These are phyloP conservation scores for Russula lepida DNA, from an alignment of 768 basidiomycete species.

Conservation along the genomic window DNA sequence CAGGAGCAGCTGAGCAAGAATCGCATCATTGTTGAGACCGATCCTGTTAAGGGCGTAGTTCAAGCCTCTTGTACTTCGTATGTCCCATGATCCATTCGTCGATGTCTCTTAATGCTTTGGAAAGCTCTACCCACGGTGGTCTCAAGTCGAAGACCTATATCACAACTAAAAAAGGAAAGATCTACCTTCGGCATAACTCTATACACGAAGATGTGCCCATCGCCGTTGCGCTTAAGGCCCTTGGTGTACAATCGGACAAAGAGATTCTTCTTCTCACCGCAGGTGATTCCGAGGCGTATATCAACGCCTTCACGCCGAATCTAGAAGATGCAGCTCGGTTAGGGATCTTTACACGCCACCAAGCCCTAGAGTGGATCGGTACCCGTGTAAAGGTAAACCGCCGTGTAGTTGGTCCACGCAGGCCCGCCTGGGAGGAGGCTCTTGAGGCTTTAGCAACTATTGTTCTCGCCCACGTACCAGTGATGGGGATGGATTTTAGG, in stretches of 20 bases:
- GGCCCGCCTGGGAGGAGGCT: constrained; percentile 91
- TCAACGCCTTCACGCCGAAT: constrained; percentile 77
- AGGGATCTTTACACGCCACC: constrained; percentile 85
- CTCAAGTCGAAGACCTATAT: constrained; percentile 98
- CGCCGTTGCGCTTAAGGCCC: constrained; percentile 90
- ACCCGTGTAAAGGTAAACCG: constrained; percentile 84
- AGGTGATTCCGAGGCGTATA: constrained; percentile 85
- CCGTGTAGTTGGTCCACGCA: constrained; percentile 67
- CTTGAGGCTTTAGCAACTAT: constrained; percentile 95
- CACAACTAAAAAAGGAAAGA: constrained; percentile 86
- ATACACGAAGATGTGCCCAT: constrained; percentile 97
- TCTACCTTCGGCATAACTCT: constrained; percentile 96
- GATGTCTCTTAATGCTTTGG: constrained; percentile 2
- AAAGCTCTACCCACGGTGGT: constrained; percentile 71
- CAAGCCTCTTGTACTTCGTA: constrained; percentile 96
- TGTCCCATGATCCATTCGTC: constrained; percentile 28
- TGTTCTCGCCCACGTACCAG: constrained; percentile 92
- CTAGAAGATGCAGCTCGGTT: constrained; percentile 90
- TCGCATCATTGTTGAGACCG: constrained; percentile 96
- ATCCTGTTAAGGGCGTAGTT: constrained; percentile 79
- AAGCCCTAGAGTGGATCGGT: constrained; percentile 93
- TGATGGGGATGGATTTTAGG: constrained; percentile 79
- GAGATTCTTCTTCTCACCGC: constrained; percentile 93
- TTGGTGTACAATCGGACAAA: constrained; percentile 95
- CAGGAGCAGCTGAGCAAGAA: constrained; percentile 99